Evolutionary conservation across 352 stramenopile genomes (phyloP), one percentile per base, ranked within the genome.

Genomic region (Blastocystis sp.): DNA sequence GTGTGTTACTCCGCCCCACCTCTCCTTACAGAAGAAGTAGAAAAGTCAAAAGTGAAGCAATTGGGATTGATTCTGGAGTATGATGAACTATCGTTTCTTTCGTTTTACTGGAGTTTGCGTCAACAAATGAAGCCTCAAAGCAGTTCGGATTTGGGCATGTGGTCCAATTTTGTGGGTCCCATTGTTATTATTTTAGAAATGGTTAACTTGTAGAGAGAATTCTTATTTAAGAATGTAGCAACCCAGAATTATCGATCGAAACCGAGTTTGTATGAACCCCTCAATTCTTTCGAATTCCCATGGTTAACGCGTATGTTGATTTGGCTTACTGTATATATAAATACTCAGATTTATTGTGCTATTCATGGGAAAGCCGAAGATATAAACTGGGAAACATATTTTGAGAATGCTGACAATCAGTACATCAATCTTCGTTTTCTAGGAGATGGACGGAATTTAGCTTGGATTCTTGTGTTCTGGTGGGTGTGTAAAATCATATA

Each of bases 351-450:
- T 24, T 76, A 53, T 19, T 76, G 24, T 68, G 22, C 0, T 44
- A 30, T 53, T 30, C 56, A 51, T 56, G 24, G 66, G 17, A n/a
- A 66, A 35, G 2, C 6, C 6, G 73, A 84, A 24, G 33, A 37
- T 35, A 33, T 84, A 19, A 44, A 84, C n/a, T 84, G 51, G 73
- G 73, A 84, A 15, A 37, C 51, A n/a, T 84, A 66, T 44, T 84
- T 84, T 24, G 53, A 84, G 19, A 40, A 84, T 24, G 22, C 73
- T 33, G 73, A 66, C 13, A 33, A 84, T 48, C 19, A 69, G 48
- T 66, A 66, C 22, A 35, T 84, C 42, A 84, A 44, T 68, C 48
- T 84, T n/a, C 51, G 73, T 11, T 84, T 54, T 33, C 35, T 84
- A 22, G 73, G 24, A 19, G 73, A 84, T 69, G 40, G 22, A 40